phyloP scores from a whole-genome alignment of 2,329 filamentous ascomycete species.

The Neofusicoccum parvum region DNA sequence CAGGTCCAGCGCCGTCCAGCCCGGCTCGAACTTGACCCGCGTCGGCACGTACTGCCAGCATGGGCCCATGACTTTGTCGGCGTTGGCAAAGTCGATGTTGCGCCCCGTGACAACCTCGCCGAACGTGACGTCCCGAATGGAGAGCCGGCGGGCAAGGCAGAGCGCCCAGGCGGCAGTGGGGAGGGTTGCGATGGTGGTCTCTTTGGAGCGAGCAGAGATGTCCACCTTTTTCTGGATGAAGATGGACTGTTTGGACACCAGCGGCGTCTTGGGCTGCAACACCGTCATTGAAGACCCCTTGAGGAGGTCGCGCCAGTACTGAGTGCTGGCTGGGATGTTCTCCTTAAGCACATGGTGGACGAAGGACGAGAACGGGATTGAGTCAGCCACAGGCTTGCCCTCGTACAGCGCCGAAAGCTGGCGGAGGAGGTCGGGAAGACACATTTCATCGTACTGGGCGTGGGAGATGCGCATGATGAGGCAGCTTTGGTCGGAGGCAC shows the following conservation, averaged over 20 bases:
- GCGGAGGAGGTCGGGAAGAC: constrained; percentile 62
- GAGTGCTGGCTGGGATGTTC: constrained; percentile 66
- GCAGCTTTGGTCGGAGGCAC: constrained; percentile 44
- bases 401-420: constrained; percentile 61
- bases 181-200: constrained; percentile 66
- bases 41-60: constrained; percentile 70
- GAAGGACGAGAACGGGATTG: constrained; percentile 50
- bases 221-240: constrained; percentile 32
- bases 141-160: constrained; percentile 41
- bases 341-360: constrained; percentile 47
- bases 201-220: constrained; percentile 48
- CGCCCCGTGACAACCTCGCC: constrained; percentile 68
- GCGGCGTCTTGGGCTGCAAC: constrained; percentile 44
- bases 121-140: constrained; percentile 53
- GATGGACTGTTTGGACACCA: constrained; percentile 34
- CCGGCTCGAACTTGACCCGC: constrained; percentile 49
- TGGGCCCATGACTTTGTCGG: constrained; percentile 63
- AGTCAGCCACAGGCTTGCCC: constrained; percentile 31
- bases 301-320: constrained; percentile 62
- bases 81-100: constrained; percentile 59
- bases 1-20: constrained; percentile 46
- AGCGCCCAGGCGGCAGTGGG: constrained; percentile 25
- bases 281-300: constrained; percentile 49
- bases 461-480: constrained; percentile 68
- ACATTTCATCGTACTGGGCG: constrained; percentile 71